A percentile compares a stretch with the other conserved stretches of the same genome.
Evolutionary conservation across 441 rosid species (phyloP).

Genomic region (Melianthus villosus): DNA sequence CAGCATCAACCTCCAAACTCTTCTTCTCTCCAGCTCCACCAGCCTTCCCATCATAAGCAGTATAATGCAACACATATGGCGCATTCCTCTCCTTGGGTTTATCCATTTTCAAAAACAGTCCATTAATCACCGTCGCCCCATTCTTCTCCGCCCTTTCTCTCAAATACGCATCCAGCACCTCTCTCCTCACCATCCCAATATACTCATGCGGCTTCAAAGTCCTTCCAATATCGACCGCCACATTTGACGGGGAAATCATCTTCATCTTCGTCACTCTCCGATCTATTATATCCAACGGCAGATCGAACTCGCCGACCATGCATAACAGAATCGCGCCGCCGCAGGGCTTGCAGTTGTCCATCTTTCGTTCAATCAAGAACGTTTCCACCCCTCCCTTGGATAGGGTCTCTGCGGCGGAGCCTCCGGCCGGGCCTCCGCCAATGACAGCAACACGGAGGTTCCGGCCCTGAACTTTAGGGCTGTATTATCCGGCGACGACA

Average conservation of each 20-base stretch:
- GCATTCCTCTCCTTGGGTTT: slow-evolving; percentile 27
- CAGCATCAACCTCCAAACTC: slow-evolving; percentile 82
- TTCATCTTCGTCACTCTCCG: slow-evolving; percentile 76
- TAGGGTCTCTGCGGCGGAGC: slow-evolving; percentile 54
- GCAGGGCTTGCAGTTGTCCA: slow-evolving; percentile 83
- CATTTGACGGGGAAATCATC: slow-evolving; percentile 84
- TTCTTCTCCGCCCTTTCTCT: slow-evolving; percentile 54
- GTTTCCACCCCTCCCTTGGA: slow-evolving; percentile 74
- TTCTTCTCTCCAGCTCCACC: slow-evolving; percentile 55
- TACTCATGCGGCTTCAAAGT: slow-evolving; percentile 85
- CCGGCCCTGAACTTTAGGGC: slow-evolving; percentile 51
- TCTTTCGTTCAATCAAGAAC: slow-evolving; percentile 62
- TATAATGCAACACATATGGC: slow-evolving; percentile 58
- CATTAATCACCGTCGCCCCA: slow-evolving; percentile 65
- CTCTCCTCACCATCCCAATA: slow-evolving; percentile 83
- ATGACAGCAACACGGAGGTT: slow-evolving; percentile 70
- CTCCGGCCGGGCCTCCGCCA: slow-evolving; percentile 80
- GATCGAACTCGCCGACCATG: slow-evolving; percentile 84
- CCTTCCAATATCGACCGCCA: slow-evolving; percentile 67
- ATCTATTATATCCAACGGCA: slow-evolving; percentile 74
- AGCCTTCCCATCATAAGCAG: slow-evolving; percentile 52
- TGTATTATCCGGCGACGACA: slow-evolving; percentile 32
- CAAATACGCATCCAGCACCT: slow-evolving; percentile 53
- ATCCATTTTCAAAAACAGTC: slow-evolving; percentile 71
- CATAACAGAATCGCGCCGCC: slow-evolving; percentile 85